A percentile compares a stretch with the other conserved stretches of the same genome.
Evolutionary conservation across 1,139 yeast species (phyloP).

Genomic region (Sugiyamaella sp.): DNA sequence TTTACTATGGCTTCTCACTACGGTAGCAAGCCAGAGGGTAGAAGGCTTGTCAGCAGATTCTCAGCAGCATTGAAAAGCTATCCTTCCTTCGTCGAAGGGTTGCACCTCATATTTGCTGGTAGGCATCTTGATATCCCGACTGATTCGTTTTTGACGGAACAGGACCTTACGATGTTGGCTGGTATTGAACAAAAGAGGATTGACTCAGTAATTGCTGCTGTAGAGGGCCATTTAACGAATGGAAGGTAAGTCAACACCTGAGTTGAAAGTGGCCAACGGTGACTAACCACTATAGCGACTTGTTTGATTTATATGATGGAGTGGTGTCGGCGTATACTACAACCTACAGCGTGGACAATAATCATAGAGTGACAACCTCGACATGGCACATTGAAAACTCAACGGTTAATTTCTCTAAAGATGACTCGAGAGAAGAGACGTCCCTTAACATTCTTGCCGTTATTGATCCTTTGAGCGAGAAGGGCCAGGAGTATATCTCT

Average conservation of each 20-base stretch:
- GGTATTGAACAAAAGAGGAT: constrained; percentile 37
- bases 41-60: constrained; percentile 1
- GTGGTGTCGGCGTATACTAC: constrained; percentile 31
- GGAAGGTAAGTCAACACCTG: constrained; percentile 8
- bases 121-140: constrained; percentile 22
- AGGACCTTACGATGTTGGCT: constrained; percentile 31
- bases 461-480: constrained; percentile 72
- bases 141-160: constrained; percentile 10
- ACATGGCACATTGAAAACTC: constrained; percentile 28
- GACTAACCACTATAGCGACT: constrained; percentile 16
- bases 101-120: constrained; percentile 26
- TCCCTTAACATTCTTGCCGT: constrained; percentile 55
- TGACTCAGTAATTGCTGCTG: constrained; percentile 24
- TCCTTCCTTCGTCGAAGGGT: not conserved
- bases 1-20: constrained; percentile 8
- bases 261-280: not conserved
- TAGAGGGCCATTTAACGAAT: constrained; percentile 6
- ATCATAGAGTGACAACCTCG: constrained; percentile 26
- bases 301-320: constrained; percentile 32
- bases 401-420: constrained; percentile 33
- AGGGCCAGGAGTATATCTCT: constrained; percentile 63
- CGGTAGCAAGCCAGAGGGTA: constrained; percentile 11
- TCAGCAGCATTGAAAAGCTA: not conserved
- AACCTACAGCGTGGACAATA: constrained; percentile 21
- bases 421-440: constrained; percentile 28